Percentiles rank a stretch among this genome's conserved stretches.
Evolutionary conservation across 768 basidiomycete species (phyloP).

Genomic region (Termitomyces sp.): DNA sequence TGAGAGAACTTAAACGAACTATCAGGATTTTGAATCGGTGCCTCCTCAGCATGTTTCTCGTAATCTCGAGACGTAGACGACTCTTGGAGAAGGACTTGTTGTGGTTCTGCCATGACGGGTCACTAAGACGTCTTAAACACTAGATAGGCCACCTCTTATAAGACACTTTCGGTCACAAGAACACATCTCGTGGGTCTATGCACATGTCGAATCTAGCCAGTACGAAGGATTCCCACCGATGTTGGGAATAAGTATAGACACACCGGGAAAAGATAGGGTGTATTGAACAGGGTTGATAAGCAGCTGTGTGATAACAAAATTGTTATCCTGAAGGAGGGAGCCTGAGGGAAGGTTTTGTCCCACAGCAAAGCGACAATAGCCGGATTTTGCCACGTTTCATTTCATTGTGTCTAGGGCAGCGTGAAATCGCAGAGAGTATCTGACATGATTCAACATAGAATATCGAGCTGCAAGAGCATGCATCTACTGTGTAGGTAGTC

Average conservation of each 20-base stretch:
- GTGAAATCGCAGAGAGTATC: neutral
- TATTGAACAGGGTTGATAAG: neutral
- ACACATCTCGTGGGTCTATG: slow-evolving; percentile 3
- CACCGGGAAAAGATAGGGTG: neutral
- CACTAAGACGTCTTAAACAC: neutral
- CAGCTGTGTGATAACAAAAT: slow-evolving; percentile 3
- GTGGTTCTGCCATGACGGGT: slow-evolving; percentile 19
- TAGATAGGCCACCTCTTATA: neutral
- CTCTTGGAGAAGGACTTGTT: slow-evolving; percentile 20
- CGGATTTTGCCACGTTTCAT: neutral
- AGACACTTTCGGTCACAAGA: slow-evolving; percentile 3
- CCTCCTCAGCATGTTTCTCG: slow-evolving; percentile 21
- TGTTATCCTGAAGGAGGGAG: neutral
- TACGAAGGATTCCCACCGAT: slow-evolving; percentile 3
- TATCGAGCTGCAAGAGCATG: neutral
- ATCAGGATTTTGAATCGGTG: slow-evolving; percentile 14
- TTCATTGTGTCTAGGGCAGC: neutral
- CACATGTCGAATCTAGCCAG: slow-evolving; percentile 4
- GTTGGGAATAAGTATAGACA: neutral
- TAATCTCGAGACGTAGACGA: slow-evolving; percentile 14
- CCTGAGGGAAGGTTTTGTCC: neutral
- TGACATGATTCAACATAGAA: neutral
- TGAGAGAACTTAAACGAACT: slow-evolving; percentile 16
- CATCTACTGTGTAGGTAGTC: neutral
- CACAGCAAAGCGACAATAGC: neutral